Evolutionary conservation across 1,284 basidiomycete genomes (phyloP), one percentile per base, ranked within the genome.

Genomic region (Microbotryomycetes sp.): DNA sequence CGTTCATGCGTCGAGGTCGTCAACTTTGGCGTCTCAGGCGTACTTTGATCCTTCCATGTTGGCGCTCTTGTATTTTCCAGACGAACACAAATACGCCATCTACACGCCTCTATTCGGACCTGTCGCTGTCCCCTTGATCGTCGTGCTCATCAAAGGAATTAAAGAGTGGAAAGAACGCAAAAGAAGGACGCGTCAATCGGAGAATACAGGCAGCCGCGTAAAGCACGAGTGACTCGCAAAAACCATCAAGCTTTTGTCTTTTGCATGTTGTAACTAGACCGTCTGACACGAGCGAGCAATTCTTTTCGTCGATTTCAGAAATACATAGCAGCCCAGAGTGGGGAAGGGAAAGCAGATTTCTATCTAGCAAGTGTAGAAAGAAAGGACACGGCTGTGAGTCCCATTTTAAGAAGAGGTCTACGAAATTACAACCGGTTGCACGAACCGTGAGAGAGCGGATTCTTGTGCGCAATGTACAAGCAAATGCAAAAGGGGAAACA

Each of bases 31-130:
- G 3, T 93, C 90, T 16, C 81, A 85, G 46, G 96, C 96, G 0
- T 98, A 97, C 79, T 98, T 96, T 78, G 90, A 92, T 74, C 96
- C 93, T 0, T 87, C 85, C 35, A 97, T 98, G 93, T 79, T 98
- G 69, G 92, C 89, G 5, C 76, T 97, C 71, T 80, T 98, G 26
- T 99, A 99, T 75, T 98, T 98, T 76, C 92, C 92, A 26, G 86
- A 89, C 27, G 91, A 96, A 73, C 92, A 96, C 78, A 94, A 89
- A 73, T 91, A 91, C 74, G 91, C 91, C 1, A 89, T 97, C 4
- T 96, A 96, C 74, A 87, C 89, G 0, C 92, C 92, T 0, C 77
- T 97, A 23, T 94, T 97, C 73, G 91, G 89, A 3, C 91, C 89
- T 55, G 81, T 91, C 7, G 64, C 62, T 11, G 69, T 72, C 4